Evolutionary conservation across 495 filamentous ascomycete genomes (phyloP), one percentile per base, ranked within the genome.

Genomic region (Penicillium chermesinum): DNA sequence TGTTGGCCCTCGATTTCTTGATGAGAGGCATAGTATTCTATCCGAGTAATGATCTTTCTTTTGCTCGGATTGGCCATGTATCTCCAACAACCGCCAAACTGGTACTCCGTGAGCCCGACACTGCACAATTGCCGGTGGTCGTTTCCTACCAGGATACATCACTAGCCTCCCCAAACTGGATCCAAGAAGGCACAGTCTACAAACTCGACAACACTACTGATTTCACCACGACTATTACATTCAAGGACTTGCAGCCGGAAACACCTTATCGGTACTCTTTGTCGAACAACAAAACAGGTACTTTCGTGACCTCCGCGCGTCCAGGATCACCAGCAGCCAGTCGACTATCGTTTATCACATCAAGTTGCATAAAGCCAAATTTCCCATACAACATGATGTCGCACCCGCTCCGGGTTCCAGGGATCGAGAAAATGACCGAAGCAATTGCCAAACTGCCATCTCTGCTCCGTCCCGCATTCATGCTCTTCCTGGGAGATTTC

Each of bases 401-500:
- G 17, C 90, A 97, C 62, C 85, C 91, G 1, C 72, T 97, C 2
- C 75, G 82, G 8, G 84, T 97, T 35, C 83, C 82, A 0, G 93
- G 93, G 1, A 75, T 97, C 54, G 76, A 78, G 48, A 73, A 86
- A 49, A 72, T 91, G 58, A 68, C 70, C 0, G 41, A 66, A 5
- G 65, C 65, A 25, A 64, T 88, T 12, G 78, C 81, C 15, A 78
- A 80, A 39, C 64, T 93, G 4, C 82, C 84, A 2, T 59, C 67
- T 4, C 67, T 91, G 3, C 71, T 80, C 18, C 66, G 63, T 14
- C 71, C 72, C 12, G 77, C 88, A 0, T 97, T 98, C 54, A 96
- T 98, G 91, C 78, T 98, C 18, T 98, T 98, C 74, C 81, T 98
- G 0, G 93, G 91, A n/a, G 93, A 98, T 61, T 98, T 96, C 63